Evolutionary conservation across 495 filamentous ascomycete species (phyloP).

Genomic region (Cryomyces minteri): DNA sequence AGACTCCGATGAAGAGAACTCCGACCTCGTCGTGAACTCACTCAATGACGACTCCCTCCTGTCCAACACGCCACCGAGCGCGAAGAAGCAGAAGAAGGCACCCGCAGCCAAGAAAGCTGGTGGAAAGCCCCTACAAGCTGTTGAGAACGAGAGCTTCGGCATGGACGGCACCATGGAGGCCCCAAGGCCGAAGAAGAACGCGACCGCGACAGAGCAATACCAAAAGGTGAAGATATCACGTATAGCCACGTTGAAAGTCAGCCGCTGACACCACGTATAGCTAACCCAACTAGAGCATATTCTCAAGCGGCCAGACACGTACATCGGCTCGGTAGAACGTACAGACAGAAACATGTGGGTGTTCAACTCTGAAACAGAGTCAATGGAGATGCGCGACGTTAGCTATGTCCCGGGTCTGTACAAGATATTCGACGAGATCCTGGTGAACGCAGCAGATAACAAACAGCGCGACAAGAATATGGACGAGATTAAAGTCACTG

Average conservation of each 20-base stretch:
- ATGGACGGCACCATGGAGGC: constrained; percentile 28
- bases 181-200: constrained; percentile 33
- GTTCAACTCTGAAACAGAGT: constrained; percentile 63
- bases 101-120: constrained; percentile 39
- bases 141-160: constrained; percentile 61
- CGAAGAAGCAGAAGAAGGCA: constrained; percentile 69
- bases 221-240: constrained; percentile 40
- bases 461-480: constrained; percentile 80
- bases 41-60: constrained; percentile 43
- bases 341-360: constrained; percentile 92
- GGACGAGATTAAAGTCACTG: constrained; percentile 71
- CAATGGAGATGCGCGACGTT: constrained; percentile 73
- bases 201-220: constrained; percentile 59
- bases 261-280: constrained; percentile 17
- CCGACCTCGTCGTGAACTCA: constrained; percentile 25
- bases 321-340: constrained; percentile 82
- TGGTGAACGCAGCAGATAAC: constrained; percentile 98
- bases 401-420: constrained; percentile 87
- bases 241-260: background rate
- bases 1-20: constrained; percentile 34
- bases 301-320: constrained; percentile 92
- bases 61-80: constrained; percentile 63
- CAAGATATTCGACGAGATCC: constrained; percentile 98
- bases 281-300: constrained; percentile 92
- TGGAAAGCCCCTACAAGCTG: constrained; percentile 49